A percentile compares a stretch with the other conserved stretches of the same genome.
phyloP scores from a whole-genome alignment of 768 basidiomycete species.

The Cantharellus anzutake region DNA sequence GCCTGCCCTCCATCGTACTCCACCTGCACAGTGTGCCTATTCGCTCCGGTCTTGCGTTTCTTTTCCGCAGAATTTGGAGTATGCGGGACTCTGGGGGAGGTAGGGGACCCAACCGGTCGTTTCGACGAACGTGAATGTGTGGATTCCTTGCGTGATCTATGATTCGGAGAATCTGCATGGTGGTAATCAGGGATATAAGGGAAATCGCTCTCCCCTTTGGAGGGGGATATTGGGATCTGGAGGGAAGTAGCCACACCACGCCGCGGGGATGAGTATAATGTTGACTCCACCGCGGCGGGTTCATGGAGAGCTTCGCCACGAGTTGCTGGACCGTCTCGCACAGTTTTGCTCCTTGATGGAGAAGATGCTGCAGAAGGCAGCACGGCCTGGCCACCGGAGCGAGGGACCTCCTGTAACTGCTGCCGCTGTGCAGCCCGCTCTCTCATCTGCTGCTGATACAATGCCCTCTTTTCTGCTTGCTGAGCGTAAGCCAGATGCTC shows the following conservation, averaged over 20 bases:
- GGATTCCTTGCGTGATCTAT: constrained; percentile 7
- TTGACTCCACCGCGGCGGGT: constrained; percentile 34
- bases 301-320: constrained; percentile 61
- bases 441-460: constrained; percentile 56
- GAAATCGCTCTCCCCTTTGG: neutral
- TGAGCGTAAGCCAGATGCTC: constrained; percentile 67
- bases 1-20: constrained; percentile 35
- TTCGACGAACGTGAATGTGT: constrained; percentile 10
- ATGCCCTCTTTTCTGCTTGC: constrained; percentile 64
- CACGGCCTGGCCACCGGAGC: neutral
- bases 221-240: neutral
- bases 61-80: constrained; percentile 16
- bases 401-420: neutral
- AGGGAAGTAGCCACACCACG: constrained; percentile 20
- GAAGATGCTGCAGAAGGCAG: neutral
- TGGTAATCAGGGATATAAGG: neutral
- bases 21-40: constrained; percentile 89
- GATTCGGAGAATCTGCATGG: neutral
- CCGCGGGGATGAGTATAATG: constrained; percentile 17
- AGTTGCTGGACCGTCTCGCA: constrained; percentile 31
- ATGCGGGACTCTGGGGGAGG: constrained; percentile 11
- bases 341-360: neutral
- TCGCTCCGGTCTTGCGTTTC: constrained; percentile 26
- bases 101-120: constrained; percentile 6
- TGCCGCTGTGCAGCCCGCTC: neutral